phyloP scores from a whole-genome alignment of 352 stramenopile species.

The Globisporangium parvum region DNA sequence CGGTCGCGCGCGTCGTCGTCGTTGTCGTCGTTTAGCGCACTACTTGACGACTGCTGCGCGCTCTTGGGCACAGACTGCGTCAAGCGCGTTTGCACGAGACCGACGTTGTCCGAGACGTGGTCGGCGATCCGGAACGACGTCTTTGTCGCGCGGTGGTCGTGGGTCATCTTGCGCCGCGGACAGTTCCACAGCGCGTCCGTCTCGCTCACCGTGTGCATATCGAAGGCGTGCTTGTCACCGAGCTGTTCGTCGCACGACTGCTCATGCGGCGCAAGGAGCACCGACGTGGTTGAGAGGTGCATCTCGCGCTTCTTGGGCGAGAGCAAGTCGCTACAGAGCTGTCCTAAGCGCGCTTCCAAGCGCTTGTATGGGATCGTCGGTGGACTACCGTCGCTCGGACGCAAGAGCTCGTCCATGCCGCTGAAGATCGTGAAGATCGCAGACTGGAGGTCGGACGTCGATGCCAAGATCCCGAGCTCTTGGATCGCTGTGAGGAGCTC shows the following conservation, averaged over 20 bases:
- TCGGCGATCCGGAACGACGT: constrained; percentile 54
- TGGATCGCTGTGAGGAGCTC: constrained; percentile 52
- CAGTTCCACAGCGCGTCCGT: constrained; percentile 64
- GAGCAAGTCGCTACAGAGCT: constrained; percentile 57
- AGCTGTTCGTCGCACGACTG: constrained; percentile 16
- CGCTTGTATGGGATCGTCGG: constrained; percentile 34
- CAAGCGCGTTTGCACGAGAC: constrained; percentile 7
- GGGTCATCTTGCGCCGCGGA: constrained; percentile 49
- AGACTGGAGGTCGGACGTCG: constrained; percentile 44
- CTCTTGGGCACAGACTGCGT: constrained; percentile 10
- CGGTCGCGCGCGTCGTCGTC: constrained; percentile 9
- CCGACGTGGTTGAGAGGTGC: constrained; percentile 62
- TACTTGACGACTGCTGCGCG: not conserved
- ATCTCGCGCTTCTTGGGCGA: constrained; percentile 63
- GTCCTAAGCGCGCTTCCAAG: constrained; percentile 35
- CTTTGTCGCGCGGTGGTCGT: constrained; percentile 53
- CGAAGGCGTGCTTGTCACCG: constrained; percentile 18
- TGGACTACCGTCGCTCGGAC: not conserved
- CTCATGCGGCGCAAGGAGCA: constrained; percentile 58
- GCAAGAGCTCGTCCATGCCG: constrained; percentile 3
- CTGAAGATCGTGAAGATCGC: constrained; percentile 41
- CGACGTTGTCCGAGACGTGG: constrained; percentile 19
- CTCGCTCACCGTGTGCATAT: constrained; percentile 33
- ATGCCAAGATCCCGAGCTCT: constrained; percentile 55
- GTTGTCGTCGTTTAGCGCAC: not conserved